Evolutionary conservation across 2,329 filamentous ascomycete species (phyloP).

Genomic region (Dendrostoma leiphaemia): DNA sequence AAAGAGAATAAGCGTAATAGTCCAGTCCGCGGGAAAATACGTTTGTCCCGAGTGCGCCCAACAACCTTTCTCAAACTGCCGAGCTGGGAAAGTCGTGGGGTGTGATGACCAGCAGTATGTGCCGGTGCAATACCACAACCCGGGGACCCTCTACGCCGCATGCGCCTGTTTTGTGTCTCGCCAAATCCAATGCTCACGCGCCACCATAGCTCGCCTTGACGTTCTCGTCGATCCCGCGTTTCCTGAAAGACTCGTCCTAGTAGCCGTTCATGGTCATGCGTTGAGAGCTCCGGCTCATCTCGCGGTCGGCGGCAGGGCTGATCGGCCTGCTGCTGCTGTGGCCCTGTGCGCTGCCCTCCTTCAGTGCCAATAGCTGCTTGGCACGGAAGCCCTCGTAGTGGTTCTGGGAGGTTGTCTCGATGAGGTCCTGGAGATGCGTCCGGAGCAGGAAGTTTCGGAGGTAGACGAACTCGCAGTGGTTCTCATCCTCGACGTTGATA

Average conservation of each 20-base stretch:
- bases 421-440: conserved; percentile 96
- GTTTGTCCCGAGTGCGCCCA: conserved; percentile 27
- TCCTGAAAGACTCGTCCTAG: conserved; percentile 46
- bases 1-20: conserved; percentile 41
- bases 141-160: conserved; percentile 10
- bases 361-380: conserved; percentile 95
- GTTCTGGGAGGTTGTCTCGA: conserved; percentile 99
- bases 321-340: conserved; percentile 88
- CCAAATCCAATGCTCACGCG: conserved; percentile 15
- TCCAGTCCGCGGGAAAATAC: conserved; percentile 37
- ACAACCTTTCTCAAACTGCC: conserved; percentile 33
- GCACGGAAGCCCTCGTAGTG: conserved; percentile 99
- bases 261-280: conserved; percentile 99
- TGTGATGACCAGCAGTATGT: conserved; percentile 25
- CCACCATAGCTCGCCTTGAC: conserved; percentile 17
- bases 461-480: conserved; percentile 99
- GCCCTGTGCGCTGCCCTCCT: conserved; percentile 91
- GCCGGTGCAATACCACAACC: conserved; percentile 9
- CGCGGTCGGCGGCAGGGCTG: conserved; percentile 89
- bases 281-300: conserved; percentile 95
- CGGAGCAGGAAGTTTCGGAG: conserved; percentile 97
- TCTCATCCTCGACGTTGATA: conserved; percentile 99
- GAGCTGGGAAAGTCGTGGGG: conserved; percentile 29
- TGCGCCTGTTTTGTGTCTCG: conserved; percentile 15
- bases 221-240: conserved; percentile 19